Percentiles rank a stretch among this genome's conserved stretches.
These are phyloP conservation scores for Sporothrix pseudoabietina DNA, from an alignment of 2,329 filamentous ascomycete species.

Conservation along the genomic window DNA sequence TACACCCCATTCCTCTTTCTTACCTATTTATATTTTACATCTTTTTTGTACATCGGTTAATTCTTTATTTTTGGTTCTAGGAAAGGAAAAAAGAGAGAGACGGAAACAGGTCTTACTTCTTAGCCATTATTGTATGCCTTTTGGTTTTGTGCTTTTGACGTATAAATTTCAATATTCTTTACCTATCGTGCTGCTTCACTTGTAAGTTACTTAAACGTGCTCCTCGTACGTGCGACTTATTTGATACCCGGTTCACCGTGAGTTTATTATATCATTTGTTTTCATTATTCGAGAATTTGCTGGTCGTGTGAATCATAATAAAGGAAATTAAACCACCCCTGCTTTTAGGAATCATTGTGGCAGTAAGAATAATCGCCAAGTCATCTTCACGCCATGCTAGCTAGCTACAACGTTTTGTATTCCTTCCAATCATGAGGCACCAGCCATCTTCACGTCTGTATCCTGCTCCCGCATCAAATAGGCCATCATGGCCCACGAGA, in stretches of 20 bases:
- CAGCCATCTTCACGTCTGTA: constrained; percentile 28
- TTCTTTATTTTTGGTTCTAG: background rate
- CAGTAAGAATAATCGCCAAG: background rate
- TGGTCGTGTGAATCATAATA: background rate
- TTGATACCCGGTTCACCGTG: too few relatives aligned
- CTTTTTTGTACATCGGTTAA: constrained; percentile 3
- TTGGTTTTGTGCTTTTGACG: background rate
- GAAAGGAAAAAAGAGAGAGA: constrained; percentile 23
- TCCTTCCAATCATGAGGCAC: background rate
- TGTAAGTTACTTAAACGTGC: too few relatives aligned
- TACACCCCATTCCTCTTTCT: background rate
- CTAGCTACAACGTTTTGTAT: background rate
- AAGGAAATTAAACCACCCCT: background rate
- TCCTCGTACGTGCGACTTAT: too few relatives aligned
- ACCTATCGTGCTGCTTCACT: too few relatives aligned
- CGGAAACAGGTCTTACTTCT: background rate
- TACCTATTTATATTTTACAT: background rate
- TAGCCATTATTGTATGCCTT: background rate
- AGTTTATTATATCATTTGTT: background rate
- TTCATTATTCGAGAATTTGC: background rate
- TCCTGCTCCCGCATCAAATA: constrained; percentile 57
- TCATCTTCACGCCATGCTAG: background rate
- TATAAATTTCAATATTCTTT: background rate
- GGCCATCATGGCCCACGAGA: constrained; percentile 62
- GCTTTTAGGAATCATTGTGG: background rate